phyloP scores from a whole-genome alignment of 1,284 basidiomycete genomes.

The Moniliophthora roreri region DNA sequence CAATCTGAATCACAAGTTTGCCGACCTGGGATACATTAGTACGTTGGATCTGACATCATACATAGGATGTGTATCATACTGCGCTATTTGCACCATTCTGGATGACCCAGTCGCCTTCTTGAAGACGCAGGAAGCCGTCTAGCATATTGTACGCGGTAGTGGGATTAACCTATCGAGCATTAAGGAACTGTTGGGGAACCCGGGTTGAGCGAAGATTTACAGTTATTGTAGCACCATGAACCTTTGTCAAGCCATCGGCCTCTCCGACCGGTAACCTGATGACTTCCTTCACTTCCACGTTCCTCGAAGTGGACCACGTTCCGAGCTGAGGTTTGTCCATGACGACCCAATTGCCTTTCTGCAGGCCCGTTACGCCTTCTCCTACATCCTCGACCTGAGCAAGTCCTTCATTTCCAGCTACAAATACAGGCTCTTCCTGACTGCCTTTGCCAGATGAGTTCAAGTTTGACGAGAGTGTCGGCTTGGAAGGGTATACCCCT shows the following conservation, averaged over 20 bases:
- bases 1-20: constrained; percentile 80
- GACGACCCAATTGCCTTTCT: constrained; percentile 72
- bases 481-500: constrained; percentile 77
- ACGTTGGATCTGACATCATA: neutral
- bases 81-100: constrained; percentile 88
- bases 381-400: constrained; percentile 67
- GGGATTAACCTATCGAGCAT: constrained; percentile 69
- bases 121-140: constrained; percentile 61
- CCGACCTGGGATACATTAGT: constrained; percentile 50
- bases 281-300: constrained; percentile 55
- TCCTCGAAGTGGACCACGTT: constrained; percentile 73
- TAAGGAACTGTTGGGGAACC: neutral
- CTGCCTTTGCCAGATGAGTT: constrained; percentile 29
- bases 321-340: constrained; percentile 69
- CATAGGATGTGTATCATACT: constrained; percentile 37
- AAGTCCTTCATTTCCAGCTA: constrained; percentile 81
- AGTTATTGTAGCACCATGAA: constrained; percentile 73
- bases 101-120: constrained; percentile 71
- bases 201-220: constrained; percentile 35
- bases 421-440: constrained; percentile 42
- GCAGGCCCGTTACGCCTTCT: constrained; percentile 45
- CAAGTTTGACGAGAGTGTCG: constrained; percentile 40
- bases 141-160: constrained; percentile 84
- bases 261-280: constrained; percentile 51
- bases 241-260: constrained; percentile 47